These are phyloP conservation scores for Ormosia semicastrata DNA, from an alignment of 306 rosid species.

Conservation along the genomic window DNA sequence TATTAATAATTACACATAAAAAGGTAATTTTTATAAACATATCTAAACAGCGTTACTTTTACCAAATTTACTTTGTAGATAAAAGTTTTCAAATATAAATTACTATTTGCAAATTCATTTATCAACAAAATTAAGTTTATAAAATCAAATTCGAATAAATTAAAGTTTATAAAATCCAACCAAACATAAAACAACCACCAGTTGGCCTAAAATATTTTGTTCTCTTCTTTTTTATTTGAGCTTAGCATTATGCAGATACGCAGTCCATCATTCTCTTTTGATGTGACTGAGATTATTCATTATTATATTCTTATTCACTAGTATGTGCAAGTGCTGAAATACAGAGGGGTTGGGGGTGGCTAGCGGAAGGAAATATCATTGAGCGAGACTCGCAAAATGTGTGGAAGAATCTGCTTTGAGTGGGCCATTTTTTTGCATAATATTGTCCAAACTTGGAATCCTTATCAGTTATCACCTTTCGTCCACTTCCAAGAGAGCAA, in stretches of 20 bases:
- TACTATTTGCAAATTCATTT: neutral
- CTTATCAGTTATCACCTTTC: neutral
- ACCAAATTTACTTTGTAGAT: neutral
- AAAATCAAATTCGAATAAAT: neutral
- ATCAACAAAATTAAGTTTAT: neutral
- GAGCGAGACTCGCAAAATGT: neutral
- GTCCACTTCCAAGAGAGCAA: neutral
- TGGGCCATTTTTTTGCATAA: neutral
- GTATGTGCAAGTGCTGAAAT: neutral
- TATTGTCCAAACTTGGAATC: neutral
- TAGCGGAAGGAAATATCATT: neutral
- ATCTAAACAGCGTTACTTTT: neutral
- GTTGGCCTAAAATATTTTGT: no score
- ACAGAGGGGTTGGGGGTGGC: neutral
- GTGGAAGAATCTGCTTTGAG: neutral
- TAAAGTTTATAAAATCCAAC: no score
- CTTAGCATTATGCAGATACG: neutral
- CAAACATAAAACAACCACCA: no score
- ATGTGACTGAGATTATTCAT: neutral
- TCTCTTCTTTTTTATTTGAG: neutral
- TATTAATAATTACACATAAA: neutral
- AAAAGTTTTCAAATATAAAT: neutral
- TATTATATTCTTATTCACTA: neutral
- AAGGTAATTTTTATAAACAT: neutral
- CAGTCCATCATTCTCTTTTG: neutral